Evolutionary conservation across 2,329 filamentous ascomycete genomes (phyloP), one percentile per base, ranked within the genome.

Genomic region (Monilinia polystroma): DNA sequence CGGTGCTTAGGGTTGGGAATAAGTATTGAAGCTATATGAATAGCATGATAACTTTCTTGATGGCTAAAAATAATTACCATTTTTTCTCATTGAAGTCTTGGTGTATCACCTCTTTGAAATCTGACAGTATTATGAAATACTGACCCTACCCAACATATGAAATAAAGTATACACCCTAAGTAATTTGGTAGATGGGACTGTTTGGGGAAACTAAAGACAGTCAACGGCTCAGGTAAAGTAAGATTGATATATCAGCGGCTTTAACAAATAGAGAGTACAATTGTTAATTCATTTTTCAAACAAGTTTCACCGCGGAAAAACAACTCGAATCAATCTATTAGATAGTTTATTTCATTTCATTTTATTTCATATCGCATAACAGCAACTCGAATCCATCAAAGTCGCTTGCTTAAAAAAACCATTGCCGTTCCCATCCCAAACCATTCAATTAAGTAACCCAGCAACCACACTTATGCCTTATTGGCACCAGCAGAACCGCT

Each of bases 1-100:
- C n/a, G 58, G 67, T 47, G 66, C 69, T 29, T 71, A 66, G n/a
- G 43, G 26, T 26, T 18, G 32, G 38, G 54, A n/a, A n/a, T 1
- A 55, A 56, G 20, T 20, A 20, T 41, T 56, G 12, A 11, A 23
- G 26, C 3, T 43, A n/a, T 47, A 8, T 57, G 38, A 18, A 26
- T 43, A 29, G 41, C 35, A 56, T 56, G 54, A 41, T 57, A 57
- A n/a, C 55, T 43, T n/a, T n/a, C 55, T 43, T 43, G 23, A 57
- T 57, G 55, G 55, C 55, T 57, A 20, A 43, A 43, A 29, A 29
- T 57, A 57, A 57, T 57, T 43, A 26, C 35, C 47, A 7, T 26
- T 26, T 56, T 26, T 41, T 23, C 20, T 4, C 6, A 41, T 56
- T 26, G 35, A 11, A 12, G 35, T 26, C 12, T 18, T 43, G 4